Evolutionary conservation across 192 early-diverging fungal species (phyloP), one percentile per base, ranked within the genome.

Genomic region (Geranomyces variabilis): DNA sequence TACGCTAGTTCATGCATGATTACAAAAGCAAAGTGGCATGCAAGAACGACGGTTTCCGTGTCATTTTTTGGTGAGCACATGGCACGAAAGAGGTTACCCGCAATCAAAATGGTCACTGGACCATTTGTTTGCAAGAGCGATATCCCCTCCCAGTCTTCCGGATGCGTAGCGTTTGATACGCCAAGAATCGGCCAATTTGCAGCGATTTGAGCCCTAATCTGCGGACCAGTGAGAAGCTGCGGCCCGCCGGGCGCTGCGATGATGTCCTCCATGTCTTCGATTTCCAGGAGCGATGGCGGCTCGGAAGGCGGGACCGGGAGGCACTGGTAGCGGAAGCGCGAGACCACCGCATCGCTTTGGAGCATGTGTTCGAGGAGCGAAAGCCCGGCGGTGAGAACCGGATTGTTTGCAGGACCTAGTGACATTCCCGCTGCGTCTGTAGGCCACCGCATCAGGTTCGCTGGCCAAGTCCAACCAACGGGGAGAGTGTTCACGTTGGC

Each of bases 111-210:
- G 51, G 51, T 55, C 21, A 55, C 51, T 24, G 51, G 15, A 28
- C 51, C 51, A n/a, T n/a, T 28, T 12, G 46, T 47, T 12, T 47
- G 12, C 12, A 47, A 19, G 46, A 47, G 46, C 46, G 46, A 14
- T 19, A 47, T 47, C 46, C 46, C 46, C 19, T 47, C 46, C 46
- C 46, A 47, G 12, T 12, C 12, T 47, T 47, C 46, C 46, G 46
- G 19, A 12, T 47, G 12, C 12, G 19, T 19, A 55, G 15, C 51
- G 15, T 55, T 28, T 9, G 51, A 55, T n/a, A 55, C 51, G 51
- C 21, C 51, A 55, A 55, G 51, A n/a, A 55, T n/a, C 2, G 51
- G 51, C 51, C 51, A 55, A 55, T 55, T 55, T n/a, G 51, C 51
- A 28, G 26, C 26, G 15, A 55, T 55, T 28, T 55, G 51, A 55